A percentile compares a stretch with the other conserved stretches of the same genome.
Evolutionary conservation across 2,329 filamentous ascomycete genomes (phyloP).

Genomic region (Rhinocladiella similis): DNA sequence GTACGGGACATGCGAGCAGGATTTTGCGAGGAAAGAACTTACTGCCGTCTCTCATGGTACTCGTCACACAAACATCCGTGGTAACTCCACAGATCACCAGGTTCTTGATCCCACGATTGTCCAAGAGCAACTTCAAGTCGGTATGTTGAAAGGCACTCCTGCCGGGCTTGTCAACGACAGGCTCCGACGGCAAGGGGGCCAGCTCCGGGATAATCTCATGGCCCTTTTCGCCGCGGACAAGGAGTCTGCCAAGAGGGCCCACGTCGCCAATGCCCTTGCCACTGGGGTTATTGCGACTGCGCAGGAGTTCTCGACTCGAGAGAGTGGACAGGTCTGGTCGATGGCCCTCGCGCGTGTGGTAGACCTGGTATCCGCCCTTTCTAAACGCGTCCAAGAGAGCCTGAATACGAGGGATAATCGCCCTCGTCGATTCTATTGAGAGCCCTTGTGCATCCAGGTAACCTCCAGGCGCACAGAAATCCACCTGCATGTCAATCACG

Average conservation of each 20-base stretch:
- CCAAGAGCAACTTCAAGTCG: conserved; percentile 54
- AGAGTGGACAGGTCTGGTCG: conserved; percentile 58
- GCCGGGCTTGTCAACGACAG: conserved; percentile 57
- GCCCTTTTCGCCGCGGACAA: conserved; percentile 59
- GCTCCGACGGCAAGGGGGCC: conserved; percentile 48
- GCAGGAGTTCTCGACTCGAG: conserved; percentile 53
- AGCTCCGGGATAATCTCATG: conserved; percentile 59
- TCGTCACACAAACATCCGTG: conserved; percentile 57
- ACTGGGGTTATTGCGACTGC: conserved; percentile 54
- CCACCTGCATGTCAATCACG: conserved; percentile 51
- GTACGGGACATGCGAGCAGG: no score
- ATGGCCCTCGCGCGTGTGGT: conserved; percentile 49
- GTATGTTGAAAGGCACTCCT: conserved; percentile 56
- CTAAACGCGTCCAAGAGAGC: conserved; percentile 41
- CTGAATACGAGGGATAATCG: conserved; percentile 43
- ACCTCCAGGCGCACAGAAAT: conserved; percentile 46
- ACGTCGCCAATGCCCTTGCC: conserved; percentile 53
- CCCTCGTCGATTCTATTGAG: conserved; percentile 41
- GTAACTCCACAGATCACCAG: conserved; percentile 56
- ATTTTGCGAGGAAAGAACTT: no score
- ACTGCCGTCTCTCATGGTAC: conserved; percentile 53
- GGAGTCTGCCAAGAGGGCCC: conserved; percentile 58
- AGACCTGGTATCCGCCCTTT: conserved; percentile 41
- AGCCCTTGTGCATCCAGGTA: conserved; percentile 49
- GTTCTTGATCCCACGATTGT: conserved; percentile 54